Conservation (phyloP, 2,329 filamentous ascomycete genomes). For the Phialophora tarda region DNA sequence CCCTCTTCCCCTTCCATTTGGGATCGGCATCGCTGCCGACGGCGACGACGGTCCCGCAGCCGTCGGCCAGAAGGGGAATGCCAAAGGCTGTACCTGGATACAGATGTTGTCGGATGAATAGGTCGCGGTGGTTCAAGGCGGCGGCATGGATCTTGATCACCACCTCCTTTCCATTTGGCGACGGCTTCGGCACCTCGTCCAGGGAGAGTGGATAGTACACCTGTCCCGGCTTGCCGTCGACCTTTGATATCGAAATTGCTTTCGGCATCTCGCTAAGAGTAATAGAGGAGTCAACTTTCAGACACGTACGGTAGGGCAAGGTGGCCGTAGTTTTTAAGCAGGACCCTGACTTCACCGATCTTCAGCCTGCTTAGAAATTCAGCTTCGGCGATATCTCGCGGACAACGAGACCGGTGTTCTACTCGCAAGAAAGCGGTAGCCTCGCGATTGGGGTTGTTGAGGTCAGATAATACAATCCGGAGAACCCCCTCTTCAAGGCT, state of each 20-base stretch:
- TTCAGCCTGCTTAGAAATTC: constrained; percentile 22
- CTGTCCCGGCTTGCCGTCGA: constrained; percentile 74
- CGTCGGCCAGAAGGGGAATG: constrained; percentile 80
- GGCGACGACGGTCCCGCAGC: constrained; percentile 73
- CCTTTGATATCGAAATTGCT: constrained; percentile 51
- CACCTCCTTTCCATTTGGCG: constrained; percentile 69
- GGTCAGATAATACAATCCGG: background rate
- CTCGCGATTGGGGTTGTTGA: background rate
- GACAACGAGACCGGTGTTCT: constrained; percentile 9
- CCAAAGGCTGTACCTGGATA: constrained; percentile 85
- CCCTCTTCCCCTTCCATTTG: constrained; percentile 68
- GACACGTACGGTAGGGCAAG: background rate
- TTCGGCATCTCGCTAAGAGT: constrained; percentile 48
- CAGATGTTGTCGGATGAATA: constrained; percentile 89
- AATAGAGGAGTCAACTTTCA: background rate
- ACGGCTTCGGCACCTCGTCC: constrained; percentile 66
- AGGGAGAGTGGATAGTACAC: constrained; percentile 69
- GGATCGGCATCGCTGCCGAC: constrained; percentile 64
- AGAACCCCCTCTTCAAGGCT: background rate
- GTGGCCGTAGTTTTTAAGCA: background rate
- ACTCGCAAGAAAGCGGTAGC: background rate
- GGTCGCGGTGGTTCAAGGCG: constrained; percentile 91
- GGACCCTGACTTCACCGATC: background rate
- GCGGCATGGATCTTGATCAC: constrained; percentile 77
- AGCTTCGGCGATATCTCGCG: constrained; percentile 24